Conservation (phyloP, 2,329 filamentous ascomycete species). For the Diaporthe destruens region DNA sequence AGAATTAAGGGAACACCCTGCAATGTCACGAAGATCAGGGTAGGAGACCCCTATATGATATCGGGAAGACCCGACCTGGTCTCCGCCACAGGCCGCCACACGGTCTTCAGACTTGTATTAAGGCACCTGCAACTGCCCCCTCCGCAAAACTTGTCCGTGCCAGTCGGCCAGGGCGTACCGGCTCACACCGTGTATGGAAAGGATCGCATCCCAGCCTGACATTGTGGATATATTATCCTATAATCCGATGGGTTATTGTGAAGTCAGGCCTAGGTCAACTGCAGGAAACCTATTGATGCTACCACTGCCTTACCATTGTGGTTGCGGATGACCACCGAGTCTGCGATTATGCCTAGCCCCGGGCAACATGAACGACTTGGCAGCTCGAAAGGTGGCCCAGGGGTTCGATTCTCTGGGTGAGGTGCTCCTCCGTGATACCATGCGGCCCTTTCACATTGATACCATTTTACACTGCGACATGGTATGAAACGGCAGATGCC, state of each 20-base stretch:
- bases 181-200: slow-evolving; percentile 5
- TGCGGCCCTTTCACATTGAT: neutral
- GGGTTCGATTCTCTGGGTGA: neutral
- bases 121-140: neutral
- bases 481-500: slow-evolving; percentile 12
- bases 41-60: slow-evolving; percentile 23
- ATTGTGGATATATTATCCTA: slow-evolving; percentile 18
- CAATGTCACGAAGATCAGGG: slow-evolving; percentile 12
- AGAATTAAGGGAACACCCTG: too few species aligned
- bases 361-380: slow-evolving; percentile 2
- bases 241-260: slow-evolving; percentile 16
- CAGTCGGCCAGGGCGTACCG: neutral
- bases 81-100: too few species aligned
- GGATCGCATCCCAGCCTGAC: slow-evolving; percentile 2
- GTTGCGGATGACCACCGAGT: slow-evolving; percentile 3
- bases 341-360: slow-evolving; percentile 11
- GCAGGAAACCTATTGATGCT: neutral
- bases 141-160: slow-evolving; percentile 5
- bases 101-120: neutral
- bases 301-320: neutral
- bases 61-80: slow-evolving; percentile 16
- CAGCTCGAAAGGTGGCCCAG: slow-evolving; percentile 7
- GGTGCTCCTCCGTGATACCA: neutral
- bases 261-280: neutral
- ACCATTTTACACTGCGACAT: slow-evolving; percentile 23